phyloP scores from a whole-genome alignment of 345 rosid genomes.

The Combretum micranthum region DNA sequence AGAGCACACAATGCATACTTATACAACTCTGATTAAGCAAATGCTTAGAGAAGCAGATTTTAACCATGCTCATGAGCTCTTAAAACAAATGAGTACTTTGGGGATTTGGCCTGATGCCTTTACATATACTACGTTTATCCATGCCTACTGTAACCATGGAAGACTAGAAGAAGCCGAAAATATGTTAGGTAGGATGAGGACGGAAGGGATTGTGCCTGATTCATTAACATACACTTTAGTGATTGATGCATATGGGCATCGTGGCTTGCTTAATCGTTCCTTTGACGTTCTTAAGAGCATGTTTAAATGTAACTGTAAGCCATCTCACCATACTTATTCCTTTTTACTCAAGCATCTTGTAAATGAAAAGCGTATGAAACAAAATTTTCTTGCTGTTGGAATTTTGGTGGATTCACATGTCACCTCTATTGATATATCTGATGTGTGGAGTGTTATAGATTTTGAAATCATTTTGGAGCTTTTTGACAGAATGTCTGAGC shows the following conservation, averaged over 20 bases:
- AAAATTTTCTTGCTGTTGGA: slow-evolving; percentile 17
- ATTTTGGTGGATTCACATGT: slow-evolving; percentile 23
- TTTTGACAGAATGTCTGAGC: slow-evolving; percentile 49
- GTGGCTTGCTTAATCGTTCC: slow-evolving; percentile 46
- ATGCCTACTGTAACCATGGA: slow-evolving; percentile 55
- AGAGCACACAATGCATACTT: slow-evolving; percentile 50
- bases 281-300: slow-evolving; percentile 75
- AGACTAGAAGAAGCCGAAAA: slow-evolving; percentile 61
- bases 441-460: slow-evolving; percentile 52
- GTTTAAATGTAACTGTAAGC: slow-evolving; percentile 69
- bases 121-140: slow-evolving; percentile 69
- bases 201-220: slow-evolving; percentile 62
- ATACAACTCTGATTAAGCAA: slow-evolving; percentile 58
- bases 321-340: slow-evolving; percentile 61
- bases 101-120: slow-evolving; percentile 63
- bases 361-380: slow-evolving; percentile 31
- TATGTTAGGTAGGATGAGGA: slow-evolving; percentile 53
- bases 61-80: slow-evolving; percentile 39
- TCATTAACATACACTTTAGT: slow-evolving; percentile 51
- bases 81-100: slow-evolving; percentile 44
- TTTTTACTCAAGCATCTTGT: slow-evolving; percentile 51
- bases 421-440: slow-evolving; percentile 21
- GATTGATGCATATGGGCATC: slow-evolving; percentile 54
- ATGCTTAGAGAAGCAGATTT: slow-evolving; percentile 61
- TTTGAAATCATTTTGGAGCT: slow-evolving; percentile 48